These are phyloP conservation scores for Aspergillus puulaauensis DNA, from an alignment of 2,329 filamentous ascomycete genomes.

Conservation along the genomic window DNA sequence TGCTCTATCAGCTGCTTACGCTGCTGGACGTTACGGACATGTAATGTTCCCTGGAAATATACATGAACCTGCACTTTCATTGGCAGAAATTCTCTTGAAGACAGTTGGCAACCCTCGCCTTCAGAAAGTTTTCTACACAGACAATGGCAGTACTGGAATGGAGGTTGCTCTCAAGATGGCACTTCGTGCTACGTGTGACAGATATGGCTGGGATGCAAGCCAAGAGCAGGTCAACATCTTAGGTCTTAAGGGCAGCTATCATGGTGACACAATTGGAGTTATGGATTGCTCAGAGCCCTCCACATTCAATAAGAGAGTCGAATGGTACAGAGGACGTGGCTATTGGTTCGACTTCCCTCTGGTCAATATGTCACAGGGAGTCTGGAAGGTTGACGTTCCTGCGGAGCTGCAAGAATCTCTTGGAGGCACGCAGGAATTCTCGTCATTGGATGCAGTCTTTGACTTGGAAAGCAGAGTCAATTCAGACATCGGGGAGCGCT, in stretches of 20 bases:
- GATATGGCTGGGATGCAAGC: conserved; percentile 65
- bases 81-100: conserved; percentile 65
- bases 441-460: conserved; percentile 59
- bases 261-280: conserved; percentile 83
- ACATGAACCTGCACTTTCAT: conserved; percentile 71
- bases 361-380: conserved; percentile 64
- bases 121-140: conserved; percentile 74
- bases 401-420: conserved; percentile 48
- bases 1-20: conserved; percentile 73
- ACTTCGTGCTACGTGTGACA: conserved; percentile 63
- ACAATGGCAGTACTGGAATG: conserved; percentile 80
- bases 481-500: conserved; percentile 50
- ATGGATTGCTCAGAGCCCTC: conserved; percentile 83
- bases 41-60: conserved; percentile 82
- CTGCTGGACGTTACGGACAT: conserved; percentile 80
- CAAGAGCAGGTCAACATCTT: conserved; percentile 64
- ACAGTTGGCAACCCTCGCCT: conserved; percentile 65
- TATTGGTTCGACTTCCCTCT: conserved; percentile 79
- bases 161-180: conserved; percentile 88
- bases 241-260: conserved; percentile 77
- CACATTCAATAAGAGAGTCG: conserved; percentile 76
- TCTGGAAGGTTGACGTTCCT: conserved; percentile 65
- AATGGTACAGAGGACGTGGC: conserved; percentile 79
- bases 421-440: conserved; percentile 47
- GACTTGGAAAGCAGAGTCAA: conserved; percentile 53